phyloP scores from a whole-genome alignment of 225 moss, liverwort and hornwort genomes.

The Takakia lepidozioides region DNA sequence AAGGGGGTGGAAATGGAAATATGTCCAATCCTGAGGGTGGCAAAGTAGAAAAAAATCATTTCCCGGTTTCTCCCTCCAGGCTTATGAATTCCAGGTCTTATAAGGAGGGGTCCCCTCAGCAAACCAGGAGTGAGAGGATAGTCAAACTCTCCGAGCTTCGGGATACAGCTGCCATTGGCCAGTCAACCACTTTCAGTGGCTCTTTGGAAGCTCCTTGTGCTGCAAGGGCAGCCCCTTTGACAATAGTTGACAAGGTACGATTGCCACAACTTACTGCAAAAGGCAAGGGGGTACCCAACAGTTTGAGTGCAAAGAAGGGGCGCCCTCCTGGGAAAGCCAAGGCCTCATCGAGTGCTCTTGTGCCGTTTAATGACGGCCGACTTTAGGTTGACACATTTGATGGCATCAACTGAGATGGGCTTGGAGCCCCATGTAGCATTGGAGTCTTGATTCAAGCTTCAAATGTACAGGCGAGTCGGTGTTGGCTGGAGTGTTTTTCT shows the following conservation, averaged over 20 bases:
- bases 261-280: too few relatives aligned
- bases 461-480: too few relatives aligned
- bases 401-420: neutral
- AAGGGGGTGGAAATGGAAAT: constrained; percentile 4
- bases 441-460: too few relatives aligned
- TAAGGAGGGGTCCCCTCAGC: neutral
- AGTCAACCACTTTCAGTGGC: constrained; percentile 2
- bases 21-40: constrained; percentile 13
- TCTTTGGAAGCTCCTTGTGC: neutral
- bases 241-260: too few relatives aligned
- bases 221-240: neutral
- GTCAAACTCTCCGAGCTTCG: constrained; percentile 6
- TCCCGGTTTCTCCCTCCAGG: neutral
- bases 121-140: neutral
- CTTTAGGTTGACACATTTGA: neutral
- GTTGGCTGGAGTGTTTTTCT: too few relatives aligned
- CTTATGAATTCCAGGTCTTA: neutral
- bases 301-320: neutral
- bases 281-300: neutral
- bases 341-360: neutral
- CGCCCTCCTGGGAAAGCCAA: neutral
- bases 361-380: neutral
- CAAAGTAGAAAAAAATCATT: constrained; percentile 6
- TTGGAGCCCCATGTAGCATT: too few relatives aligned
- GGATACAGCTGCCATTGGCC: neutral